Percentiles rank a stretch among this genome's conserved stretches.
Conservation (phyloP, 2,329 filamentous ascomycete genomes). For the Piedraia hortae region DNA sequence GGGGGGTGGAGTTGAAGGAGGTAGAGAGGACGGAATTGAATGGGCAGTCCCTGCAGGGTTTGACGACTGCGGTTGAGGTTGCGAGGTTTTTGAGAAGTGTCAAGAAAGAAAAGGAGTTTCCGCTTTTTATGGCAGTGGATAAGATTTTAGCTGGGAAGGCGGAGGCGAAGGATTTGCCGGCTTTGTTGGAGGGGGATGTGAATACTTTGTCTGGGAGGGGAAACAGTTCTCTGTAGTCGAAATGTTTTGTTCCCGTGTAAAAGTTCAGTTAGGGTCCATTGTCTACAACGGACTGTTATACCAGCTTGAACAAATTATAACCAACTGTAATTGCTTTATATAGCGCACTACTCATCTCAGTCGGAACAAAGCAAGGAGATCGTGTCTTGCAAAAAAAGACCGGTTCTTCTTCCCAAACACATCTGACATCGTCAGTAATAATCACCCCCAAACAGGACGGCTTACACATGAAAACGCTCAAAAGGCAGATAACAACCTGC, state of each 20-base stretch:
- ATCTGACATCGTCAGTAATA: slow-evolving; percentile 21
- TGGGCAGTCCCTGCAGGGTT: slow-evolving; percentile 90
- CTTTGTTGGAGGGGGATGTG: slow-evolving; percentile 17
- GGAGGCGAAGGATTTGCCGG: slow-evolving; percentile 55
- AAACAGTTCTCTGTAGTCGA: too few relatives aligned
- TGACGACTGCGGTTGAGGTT: slow-evolving; percentile 71
- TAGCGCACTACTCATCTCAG: too few relatives aligned
- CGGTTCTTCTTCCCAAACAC: slow-evolving; percentile 53
- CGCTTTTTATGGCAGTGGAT: slow-evolving; percentile 73
- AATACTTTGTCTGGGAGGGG: too few relatives aligned
- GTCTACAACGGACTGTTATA: too few relatives aligned
- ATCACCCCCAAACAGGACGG: slow-evolving; percentile 6
- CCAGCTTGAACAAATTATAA: too few relatives aligned
- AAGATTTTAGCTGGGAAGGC: slow-evolving; percentile 50
- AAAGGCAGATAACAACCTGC: slow-evolving; percentile 47
- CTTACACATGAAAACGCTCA: slow-evolving; percentile 59
- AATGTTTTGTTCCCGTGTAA: too few relatives aligned
- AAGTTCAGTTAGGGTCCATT: too few relatives aligned
- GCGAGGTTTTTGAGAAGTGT: slow-evolving; percentile 62
- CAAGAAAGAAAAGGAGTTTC: slow-evolving; percentile 58
- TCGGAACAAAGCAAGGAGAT: slow-evolving; percentile 29
- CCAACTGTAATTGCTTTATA: too few relatives aligned
- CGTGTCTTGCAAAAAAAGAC: slow-evolving; percentile 46
- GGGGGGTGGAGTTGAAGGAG: slow-evolving; percentile 54
- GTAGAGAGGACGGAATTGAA: slow-evolving; percentile 77